These are phyloP conservation scores for Sarocladiaceae sp. DNA, from an alignment of 2,329 filamentous ascomycete genomes.

Conservation along the genomic window DNA sequence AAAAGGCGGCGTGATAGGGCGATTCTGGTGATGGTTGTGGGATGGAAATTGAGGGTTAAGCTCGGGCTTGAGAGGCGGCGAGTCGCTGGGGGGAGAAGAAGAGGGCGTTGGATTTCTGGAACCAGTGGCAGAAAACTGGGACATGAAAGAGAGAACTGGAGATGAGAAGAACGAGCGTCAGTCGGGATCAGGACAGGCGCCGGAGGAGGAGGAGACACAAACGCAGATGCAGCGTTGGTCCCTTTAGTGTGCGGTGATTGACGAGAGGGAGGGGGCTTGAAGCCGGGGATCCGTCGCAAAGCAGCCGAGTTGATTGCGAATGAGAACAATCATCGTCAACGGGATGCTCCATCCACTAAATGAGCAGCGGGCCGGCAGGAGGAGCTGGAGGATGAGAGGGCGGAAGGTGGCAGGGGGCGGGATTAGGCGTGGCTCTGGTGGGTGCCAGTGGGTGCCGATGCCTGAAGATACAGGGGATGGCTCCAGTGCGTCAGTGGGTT, in stretches of 20 bases:
- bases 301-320: background rate
- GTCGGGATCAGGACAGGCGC: no score
- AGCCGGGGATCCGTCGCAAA: background rate
- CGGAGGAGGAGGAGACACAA: no score
- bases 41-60: conserved; percentile 23
- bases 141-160: conserved; percentile 82
- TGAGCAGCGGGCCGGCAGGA: background rate
- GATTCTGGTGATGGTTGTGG: conserved; percentile 29
- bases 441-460: background rate
- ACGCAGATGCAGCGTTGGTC: no score
- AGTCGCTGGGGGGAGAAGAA: conserved; percentile 35
- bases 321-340: background rate
- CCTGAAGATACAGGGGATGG: no score
- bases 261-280: background rate
- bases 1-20: conserved; percentile 32
- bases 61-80: conserved; percentile 20
- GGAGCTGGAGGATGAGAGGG: background rate
- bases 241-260: no score
- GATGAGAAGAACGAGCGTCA: background rate
- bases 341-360: conserved; percentile 4
- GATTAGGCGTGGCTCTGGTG: no score
- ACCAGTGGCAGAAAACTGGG: conserved; percentile 57
- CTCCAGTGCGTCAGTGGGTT: no score
- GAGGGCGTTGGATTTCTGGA: conserved; percentile 39
- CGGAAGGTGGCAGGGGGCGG: no score